Evolutionary conservation across 345 rosid genomes (phyloP), one percentile per base, ranked within the genome.

Genomic region (Mercurialis annua): DNA sequence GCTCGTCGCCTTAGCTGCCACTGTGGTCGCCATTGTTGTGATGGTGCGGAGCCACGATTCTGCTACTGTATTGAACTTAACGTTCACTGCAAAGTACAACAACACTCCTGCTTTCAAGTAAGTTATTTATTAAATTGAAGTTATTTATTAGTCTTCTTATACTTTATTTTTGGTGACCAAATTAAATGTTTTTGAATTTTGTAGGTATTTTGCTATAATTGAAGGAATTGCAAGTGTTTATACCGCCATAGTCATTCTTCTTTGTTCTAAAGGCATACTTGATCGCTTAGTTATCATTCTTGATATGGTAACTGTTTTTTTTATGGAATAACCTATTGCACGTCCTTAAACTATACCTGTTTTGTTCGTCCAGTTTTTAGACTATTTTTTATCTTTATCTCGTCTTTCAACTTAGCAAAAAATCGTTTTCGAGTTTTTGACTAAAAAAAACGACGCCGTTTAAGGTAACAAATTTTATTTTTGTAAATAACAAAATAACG

Each of bases 1-100:
- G 85, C 68, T 82, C 31, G 65, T 84, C 1, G 80, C 83, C 26
- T 59, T 84, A 42, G 82, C 74, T 54, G 81, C 84, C 7, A 73
- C 78, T 4, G 33, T 72, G 17, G 59, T 78, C 29, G 86, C 87
- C 23, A n/a, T 76, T 11, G 73, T 70, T 8, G 36, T 76, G 55
- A 87, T 87, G 89, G 64, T 74, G 23, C 78, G 80, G 0, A 81
- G 81, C 77, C 85, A 75, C 9, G 83, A 80, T 66, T 70, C 83
- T 0, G 53, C 87, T 8, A 33, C 68, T 23, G 88, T 86, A 14
- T 63, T 86, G 50, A 81, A 82, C 76, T 48, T 86, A 31, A 86
- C 83, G n/a, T 84, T 84, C 72, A 73, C 76, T 6, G 88, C 83
- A 2, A 84, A 84, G 62, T 86, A 77, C 27, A 68, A 26, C 83